Base-by-base conservation (phyloP, 495 filamentous ascomycete species). In the Polyplosphaeria fusca region DNA sequence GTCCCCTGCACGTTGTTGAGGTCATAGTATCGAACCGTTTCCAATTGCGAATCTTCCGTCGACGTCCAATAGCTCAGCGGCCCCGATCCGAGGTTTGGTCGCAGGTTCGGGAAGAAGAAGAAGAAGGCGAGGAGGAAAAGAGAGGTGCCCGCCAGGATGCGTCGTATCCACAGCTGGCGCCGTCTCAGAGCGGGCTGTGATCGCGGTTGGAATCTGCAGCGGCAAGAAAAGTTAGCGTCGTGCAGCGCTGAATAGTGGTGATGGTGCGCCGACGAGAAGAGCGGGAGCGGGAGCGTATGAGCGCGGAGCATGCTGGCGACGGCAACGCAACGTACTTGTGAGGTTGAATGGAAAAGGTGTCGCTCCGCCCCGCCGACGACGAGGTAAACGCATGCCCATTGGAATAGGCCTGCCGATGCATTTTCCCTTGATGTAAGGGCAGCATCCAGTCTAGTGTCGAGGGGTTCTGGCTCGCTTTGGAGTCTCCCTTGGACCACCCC, bases 11-110 rank as follows among this genome's bases (percentile, higher is more conserved):
- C 86, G 67, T 93, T 86, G 44, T 85, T 84, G 40, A 99, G 80
- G 71, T 99, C 94, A 76, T 97, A 97, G 70, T 97, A 95, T 44
- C 91, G 88, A 41, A 97, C 88, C 1, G 94, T 97, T 67, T 95
- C 87, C 47, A 97, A 80, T 50, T 91, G 81, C 53, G 88, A 80
- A 61, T 93, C 86, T 37, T 86, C 84, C 24, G 73, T 71, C 22
- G 80, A 73, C 27, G 84, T 81, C 11, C 94, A 70, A 25, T 93
- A 75, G 35, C 88, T 85, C 16, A 95, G 73, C 0, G 90, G 51
- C n/a, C 72, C 70, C 3, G 79, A 75, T 35, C 84, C 64, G 58
- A 93, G 71, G 11, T 86, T 69, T 16, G 88, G 82, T 54, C 89
- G 78, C 66, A 89, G 76, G 2, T 88, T 83, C 27, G 83, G 83